Evolutionary conservation across 345 rosid species (phyloP).

Genomic region (Linum trigynum): DNA sequence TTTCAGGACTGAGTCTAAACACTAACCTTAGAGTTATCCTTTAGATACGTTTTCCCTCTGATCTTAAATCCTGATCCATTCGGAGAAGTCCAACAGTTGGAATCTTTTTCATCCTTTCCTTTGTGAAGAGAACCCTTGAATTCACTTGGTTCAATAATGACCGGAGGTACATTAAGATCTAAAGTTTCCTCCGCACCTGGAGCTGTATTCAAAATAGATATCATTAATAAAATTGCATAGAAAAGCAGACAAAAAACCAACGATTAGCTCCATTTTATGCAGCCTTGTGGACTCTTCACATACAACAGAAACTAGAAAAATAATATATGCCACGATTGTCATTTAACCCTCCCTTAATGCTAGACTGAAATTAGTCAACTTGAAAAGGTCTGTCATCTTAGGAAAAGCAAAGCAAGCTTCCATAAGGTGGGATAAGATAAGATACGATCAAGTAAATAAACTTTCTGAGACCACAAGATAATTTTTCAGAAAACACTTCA

Average conservation of each 20-base stretch:
- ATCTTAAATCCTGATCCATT: constrained; percentile 84
- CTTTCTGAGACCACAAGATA: not conserved
- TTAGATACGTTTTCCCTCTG: constrained; percentile 85
- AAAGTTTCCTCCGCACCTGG: constrained; percentile 51
- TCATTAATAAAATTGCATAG: too few species aligned
- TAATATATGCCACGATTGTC: not conserved
- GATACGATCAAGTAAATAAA: not conserved
- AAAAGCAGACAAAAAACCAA: too few species aligned
- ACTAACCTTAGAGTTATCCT: constrained; percentile 69
- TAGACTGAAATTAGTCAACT: not conserved
- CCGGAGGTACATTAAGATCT: constrained; percentile 42
- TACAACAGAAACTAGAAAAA: too few species aligned
- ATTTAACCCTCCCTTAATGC: not conserved
- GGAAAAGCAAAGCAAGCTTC: not conserved
- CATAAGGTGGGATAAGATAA: not conserved
- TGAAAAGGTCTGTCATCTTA: not conserved
- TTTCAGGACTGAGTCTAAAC: constrained; percentile 7
- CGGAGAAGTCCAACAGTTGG: constrained; percentile 83
- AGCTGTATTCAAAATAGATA: too few species aligned
- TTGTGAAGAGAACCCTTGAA: constrained; percentile 54
- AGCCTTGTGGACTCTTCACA: not conserved
- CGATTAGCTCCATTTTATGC: not conserved
- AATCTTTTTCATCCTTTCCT: constrained; percentile 34
- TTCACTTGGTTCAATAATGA: constrained; percentile 42
- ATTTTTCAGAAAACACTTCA: not conserved